These are phyloP conservation scores for Macrophomina pseudophaseolina DNA, from an alignment of 2,329 filamentous ascomycete genomes.

Conservation along the genomic window DNA sequence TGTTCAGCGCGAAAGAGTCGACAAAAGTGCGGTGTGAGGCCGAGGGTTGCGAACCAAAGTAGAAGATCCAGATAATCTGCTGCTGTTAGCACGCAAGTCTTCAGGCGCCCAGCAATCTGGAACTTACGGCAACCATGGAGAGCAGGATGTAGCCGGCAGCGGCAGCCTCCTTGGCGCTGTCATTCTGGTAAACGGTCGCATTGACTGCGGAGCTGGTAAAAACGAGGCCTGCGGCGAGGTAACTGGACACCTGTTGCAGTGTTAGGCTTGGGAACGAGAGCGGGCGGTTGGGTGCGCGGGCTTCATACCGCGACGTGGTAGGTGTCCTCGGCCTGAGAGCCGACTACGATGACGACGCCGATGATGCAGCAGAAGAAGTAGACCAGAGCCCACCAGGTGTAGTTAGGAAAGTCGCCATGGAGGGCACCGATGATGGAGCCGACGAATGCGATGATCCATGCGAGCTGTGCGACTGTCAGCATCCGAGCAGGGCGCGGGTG, in stretches of 20 bases:
- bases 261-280: slow-evolving; percentile 29
- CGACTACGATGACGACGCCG: slow-evolving; percentile 81
- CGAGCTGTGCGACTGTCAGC: slow-evolving; percentile 65
- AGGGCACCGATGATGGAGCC: slow-evolving; percentile 76
- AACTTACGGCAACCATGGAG: slow-evolving; percentile 85
- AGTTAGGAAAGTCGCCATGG: slow-evolving; percentile 72
- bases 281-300: not conserved
- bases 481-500: slow-evolving; percentile 25
- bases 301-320: slow-evolving; percentile 79
- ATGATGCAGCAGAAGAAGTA: slow-evolving; percentile 85
- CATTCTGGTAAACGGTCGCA: slow-evolving; percentile 76
- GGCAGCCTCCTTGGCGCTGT: slow-evolving; percentile 79
- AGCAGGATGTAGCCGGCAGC: slow-evolving; percentile 93
- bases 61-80: slow-evolving; percentile 97
- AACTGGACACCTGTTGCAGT: slow-evolving; percentile 73
- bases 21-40: slow-evolving; percentile 87
- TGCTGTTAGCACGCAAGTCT: slow-evolving; percentile 33
- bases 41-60: slow-evolving; percentile 92
- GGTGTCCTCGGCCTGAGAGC: slow-evolving; percentile 80
- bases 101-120: slow-evolving; percentile 14
- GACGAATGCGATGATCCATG: slow-evolving; percentile 93
- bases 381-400: slow-evolving; percentile 88
- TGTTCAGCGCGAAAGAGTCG: slow-evolving; percentile 93
- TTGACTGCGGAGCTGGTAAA: slow-evolving; percentile 87
- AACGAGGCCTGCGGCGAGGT: slow-evolving; percentile 80